phyloP scores from a whole-genome alignment of 306 rosid genomes.

The Inga oerstediana region DNA sequence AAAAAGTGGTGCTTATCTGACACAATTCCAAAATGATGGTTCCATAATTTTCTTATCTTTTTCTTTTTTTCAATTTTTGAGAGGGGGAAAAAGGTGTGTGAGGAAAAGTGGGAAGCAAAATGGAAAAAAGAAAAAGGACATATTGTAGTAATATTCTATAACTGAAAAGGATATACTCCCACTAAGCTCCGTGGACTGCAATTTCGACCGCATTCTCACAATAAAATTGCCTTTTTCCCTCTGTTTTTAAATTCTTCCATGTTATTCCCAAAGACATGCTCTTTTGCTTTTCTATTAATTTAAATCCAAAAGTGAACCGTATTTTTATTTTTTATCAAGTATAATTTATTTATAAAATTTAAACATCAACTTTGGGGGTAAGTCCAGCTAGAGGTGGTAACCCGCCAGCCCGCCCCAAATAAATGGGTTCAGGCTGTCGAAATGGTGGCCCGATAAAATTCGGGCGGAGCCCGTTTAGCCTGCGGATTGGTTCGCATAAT shows the following conservation, averaged over 20 bases:
- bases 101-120: background rate
- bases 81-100: background rate
- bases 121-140: background rate
- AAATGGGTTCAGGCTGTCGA: too few species aligned
- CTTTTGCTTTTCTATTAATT: background rate
- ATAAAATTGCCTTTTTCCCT: background rate
- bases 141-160: background rate
- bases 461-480: too few species aligned
- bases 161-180: conserved; percentile 9
- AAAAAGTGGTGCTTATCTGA: background rate
- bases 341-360: background rate
- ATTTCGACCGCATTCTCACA: conserved; percentile 25
- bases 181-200: conserved; percentile 20
- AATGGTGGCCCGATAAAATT: too few species aligned
- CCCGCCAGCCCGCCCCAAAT: too few species aligned
- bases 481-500: too few species aligned
- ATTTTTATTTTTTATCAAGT: background rate
- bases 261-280: background rate
- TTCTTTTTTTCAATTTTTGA: background rate
- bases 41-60: background rate
- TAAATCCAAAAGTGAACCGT: background rate
- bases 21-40: background rate
- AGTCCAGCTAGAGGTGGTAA: too few species aligned
- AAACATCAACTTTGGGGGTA: background rate
- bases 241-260: background rate